phyloP scores from a whole-genome alignment of 73 alveolate genomes.

The Symbiodinium natans region DNA sequence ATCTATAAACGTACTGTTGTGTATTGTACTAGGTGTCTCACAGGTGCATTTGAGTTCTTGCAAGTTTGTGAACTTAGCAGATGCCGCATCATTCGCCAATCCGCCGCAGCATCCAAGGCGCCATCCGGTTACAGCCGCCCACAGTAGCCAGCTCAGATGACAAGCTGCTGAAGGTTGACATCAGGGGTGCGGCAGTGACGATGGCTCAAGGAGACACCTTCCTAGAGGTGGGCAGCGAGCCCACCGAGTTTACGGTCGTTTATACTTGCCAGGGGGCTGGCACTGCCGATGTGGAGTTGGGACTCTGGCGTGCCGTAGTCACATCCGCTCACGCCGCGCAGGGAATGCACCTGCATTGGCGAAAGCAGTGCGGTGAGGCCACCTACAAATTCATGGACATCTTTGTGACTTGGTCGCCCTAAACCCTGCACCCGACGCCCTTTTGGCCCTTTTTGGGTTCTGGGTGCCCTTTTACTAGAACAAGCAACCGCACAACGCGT shows the following conservation, averaged over 20 bases:
- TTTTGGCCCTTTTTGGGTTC: too few relatives aligned
- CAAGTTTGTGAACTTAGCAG: too few relatives aligned
- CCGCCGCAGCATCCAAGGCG: background rate
- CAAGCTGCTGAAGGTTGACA: background rate
- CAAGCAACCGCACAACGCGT: too few relatives aligned
- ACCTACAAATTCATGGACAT: background rate
- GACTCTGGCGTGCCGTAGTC: background rate
- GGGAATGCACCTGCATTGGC: background rate
- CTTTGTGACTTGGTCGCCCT: too few relatives aligned
- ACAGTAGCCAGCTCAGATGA: background rate
- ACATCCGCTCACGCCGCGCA: background rate
- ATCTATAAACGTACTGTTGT: too few relatives aligned
- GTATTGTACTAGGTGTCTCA: too few relatives aligned
- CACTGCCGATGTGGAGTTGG: background rate
- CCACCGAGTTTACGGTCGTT: background rate
- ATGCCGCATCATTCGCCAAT: too few relatives aligned
- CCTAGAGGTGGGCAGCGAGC: background rate
- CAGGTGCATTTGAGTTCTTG: too few relatives aligned
- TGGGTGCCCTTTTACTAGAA: too few relatives aligned
- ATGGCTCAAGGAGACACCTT: background rate
- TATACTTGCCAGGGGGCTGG: conserved; percentile 13
- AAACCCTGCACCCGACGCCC: too few relatives aligned
- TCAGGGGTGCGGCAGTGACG: background rate
- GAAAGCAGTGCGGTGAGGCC: conserved; percentile 1
- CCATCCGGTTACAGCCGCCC: background rate